Evolutionary conservation across 2,329 filamentous ascomycete genomes (phyloP).

Genomic region (Colletotrichum sp.): DNA sequence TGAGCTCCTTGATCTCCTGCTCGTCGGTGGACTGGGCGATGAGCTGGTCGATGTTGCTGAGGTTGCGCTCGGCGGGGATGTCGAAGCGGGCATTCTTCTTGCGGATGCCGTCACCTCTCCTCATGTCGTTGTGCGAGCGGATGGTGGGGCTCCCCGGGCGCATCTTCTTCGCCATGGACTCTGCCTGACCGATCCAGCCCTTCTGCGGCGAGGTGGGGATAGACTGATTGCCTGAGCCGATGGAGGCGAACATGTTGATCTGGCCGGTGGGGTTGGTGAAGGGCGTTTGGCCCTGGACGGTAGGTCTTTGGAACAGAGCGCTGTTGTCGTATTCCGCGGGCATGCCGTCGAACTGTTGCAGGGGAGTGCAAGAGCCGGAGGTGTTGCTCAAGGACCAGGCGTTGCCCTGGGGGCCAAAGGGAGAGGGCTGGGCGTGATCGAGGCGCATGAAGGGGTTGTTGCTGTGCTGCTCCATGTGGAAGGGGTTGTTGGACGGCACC

Average conservation of each 20-base stretch:
- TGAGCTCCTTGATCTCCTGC: constrained; percentile 94
- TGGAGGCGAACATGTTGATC: constrained; percentile 58
- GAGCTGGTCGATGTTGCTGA: constrained; percentile 92
- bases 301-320: constrained; percentile 55
- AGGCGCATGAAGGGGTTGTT: constrained; percentile 73
- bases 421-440: constrained; percentile 51
- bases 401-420: constrained; percentile 43
- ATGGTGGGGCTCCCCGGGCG: constrained; percentile 70
- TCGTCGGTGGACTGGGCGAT: constrained; percentile 89
- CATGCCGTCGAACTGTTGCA: constrained; percentile 71
- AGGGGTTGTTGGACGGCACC: constrained; percentile 66
- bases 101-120: constrained; percentile 84
- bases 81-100: constrained; percentile 99
- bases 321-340: constrained; percentile 60
- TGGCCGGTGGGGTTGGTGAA: constrained; percentile 57
- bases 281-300: constrained; percentile 55
- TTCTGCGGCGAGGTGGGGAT: constrained; percentile 62
- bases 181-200: constrained; percentile 57
- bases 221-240: constrained; percentile 50
- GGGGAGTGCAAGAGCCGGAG: constrained; percentile 76
- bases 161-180: constrained; percentile 63
- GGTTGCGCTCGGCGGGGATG: constrained; percentile 90
- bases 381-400: constrained; percentile 68
- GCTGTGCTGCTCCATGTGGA: constrained; percentile 54
- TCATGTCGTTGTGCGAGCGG: constrained; percentile 77